Evolutionary conservation across 2,329 filamentous ascomycete genomes (phyloP), one percentile per base, ranked within the genome.

Genomic region (Xylariales sp.): DNA sequence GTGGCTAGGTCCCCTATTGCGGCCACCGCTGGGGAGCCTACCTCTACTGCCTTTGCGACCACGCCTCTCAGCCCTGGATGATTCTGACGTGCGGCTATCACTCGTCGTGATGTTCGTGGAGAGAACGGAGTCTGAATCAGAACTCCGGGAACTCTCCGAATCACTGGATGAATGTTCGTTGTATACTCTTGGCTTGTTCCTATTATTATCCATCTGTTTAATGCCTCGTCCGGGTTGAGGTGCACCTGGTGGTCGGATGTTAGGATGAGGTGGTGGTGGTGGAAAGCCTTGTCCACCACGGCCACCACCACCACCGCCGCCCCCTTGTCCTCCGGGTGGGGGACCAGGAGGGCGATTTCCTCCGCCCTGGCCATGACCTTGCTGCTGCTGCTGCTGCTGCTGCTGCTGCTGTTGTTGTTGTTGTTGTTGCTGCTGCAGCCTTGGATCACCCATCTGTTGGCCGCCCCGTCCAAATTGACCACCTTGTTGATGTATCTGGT

Each of bases 61-160:
- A 31, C 19, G 27, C 28, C 31, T 37, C 13, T 37, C 27, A 19
- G 20, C 15, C 17, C 14, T 30, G 7, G 28, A 30, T 11, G 28
- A 25, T 7, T 15, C 27, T 12, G 35, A 38, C n/a, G 35, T 29
- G 8, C 17, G 35, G 12, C 27, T n/a, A 6, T 29, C 25, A 10
- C 19, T 37, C n/a, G 24, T 37, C 8, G 15, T 17, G 34, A 18
- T 4, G n/a, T 37, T 13, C 19, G 23, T 17, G 8, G 35, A 38
- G 19, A 18, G n/a, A 20, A 17, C 19, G 10, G 35, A 38, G 6
- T 29, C 15, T 11, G 16, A 11, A 15, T 25, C 35, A 30, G 35
- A 38, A 31, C n/a, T 24, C 3, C 11, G n/a, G 10, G 35, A 38
- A 23, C 14, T 31, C 28, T 31, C 35, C 14, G 35, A 38, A 12